Base-by-base conservation (phyloP, 768 basidiomycete species). In the Panaeolus papilionaceus region DNA sequence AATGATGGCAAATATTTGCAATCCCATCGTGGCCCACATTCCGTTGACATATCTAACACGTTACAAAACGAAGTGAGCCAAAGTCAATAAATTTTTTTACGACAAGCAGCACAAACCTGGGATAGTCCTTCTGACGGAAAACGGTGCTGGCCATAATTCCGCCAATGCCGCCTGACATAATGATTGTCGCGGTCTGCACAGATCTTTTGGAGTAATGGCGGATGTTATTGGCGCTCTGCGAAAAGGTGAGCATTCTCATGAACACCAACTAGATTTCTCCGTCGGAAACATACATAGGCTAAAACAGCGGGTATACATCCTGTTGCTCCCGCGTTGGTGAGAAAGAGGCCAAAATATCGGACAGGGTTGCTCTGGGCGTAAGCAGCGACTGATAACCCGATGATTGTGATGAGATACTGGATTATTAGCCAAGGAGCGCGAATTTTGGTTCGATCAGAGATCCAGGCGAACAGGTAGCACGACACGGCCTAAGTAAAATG, bases 91-190 rank as follows among this genome's bases (percentile, higher is more conserved):
- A 45, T 10, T 3, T 3, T 33, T 9, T 63, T 44, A 16, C 18
- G 62, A 49, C 14, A 11, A 14, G 26, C 42, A 16, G 69, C 63
- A 38, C 66, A 33, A 70, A 74, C 69, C 74, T 69, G 1, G 80
- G 80, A 45, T 74, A 75, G 63, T 81, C 79, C 47, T 77, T 38
- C 64, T 80, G 74, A 11, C 79, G 76, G 66, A 75, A 81, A 66
- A 79, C 80, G 37, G 76, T 78, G 4, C 78, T 79, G 16, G 79
- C 79, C 44, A 81, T 74, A 63, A 81, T 78, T 28, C 80, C 80
- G 28, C 79, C 79, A 47, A 81, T 73, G 37, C 80, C 80, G 23
- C 78, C 80, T 54, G 77, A 76, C 5, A 74, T 72, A 39, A 79
- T 73, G 47, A 77, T 78, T 12, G 76, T 65, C 1, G 79, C 80